Percentiles rank a stretch among this genome's conserved stretches.
These are phyloP conservation scores for Toxoplasma gondii DNA, from an alignment of 169 alveolate genomes.

Conservation along the genomic window DNA sequence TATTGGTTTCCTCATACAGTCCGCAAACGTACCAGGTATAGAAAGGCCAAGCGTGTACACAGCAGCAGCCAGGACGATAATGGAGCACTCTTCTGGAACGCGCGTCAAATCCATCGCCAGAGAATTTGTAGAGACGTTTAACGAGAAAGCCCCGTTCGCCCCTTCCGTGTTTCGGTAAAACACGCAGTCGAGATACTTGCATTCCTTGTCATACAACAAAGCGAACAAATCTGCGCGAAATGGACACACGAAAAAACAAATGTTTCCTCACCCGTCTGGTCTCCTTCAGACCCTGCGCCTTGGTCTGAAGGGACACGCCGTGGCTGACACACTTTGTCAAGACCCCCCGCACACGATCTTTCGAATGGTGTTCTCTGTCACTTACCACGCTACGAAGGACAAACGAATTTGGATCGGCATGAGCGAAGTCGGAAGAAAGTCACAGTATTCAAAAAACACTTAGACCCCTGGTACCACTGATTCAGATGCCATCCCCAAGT, in stretches of 20 bases:
- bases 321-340: too few relatives aligned
- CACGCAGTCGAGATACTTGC: slow-evolving; percentile 64
- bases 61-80: slow-evolving; percentile 65
- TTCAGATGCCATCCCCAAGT: too few relatives aligned
- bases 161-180: slow-evolving; percentile 71
- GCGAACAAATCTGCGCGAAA: slow-evolving; percentile 66
- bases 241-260: background rate
- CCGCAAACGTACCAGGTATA: slow-evolving; percentile 47
- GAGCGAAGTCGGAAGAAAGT: too few relatives aligned
- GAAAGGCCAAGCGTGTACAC: slow-evolving; percentile 67
- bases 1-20: too few relatives aligned
- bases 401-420: too few relatives aligned
- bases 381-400: too few relatives aligned
- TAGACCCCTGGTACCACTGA: too few relatives aligned
- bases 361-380: too few relatives aligned
- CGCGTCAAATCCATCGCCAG: slow-evolving; percentile 58
- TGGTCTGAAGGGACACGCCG: too few relatives aligned
- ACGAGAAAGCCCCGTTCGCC: slow-evolving; percentile 64
- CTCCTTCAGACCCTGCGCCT: background rate
- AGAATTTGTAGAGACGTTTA: slow-evolving; percentile 57
- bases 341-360: too few relatives aligned
- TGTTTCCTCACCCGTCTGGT: background rate
- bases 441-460: too few relatives aligned
- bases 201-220: slow-evolving; percentile 47
- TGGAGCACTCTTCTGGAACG: slow-evolving; percentile 62